Conservation (phyloP, 805 yeast species). For the Saccharomycopsis vini region DNA sequence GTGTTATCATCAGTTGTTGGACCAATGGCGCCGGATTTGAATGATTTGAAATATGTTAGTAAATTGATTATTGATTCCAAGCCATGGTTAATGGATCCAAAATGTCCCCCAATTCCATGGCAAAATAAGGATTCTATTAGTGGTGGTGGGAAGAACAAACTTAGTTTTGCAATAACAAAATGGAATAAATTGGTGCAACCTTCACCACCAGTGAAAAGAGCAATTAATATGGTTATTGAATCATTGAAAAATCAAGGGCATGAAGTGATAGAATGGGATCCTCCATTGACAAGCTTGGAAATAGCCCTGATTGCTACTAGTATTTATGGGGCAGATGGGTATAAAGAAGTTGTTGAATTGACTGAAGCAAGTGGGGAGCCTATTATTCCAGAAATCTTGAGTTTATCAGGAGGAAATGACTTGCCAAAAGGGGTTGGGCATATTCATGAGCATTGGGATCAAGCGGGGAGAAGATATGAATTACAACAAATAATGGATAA, state of each 20-base stretch:
- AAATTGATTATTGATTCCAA: slow-evolving; percentile 31
- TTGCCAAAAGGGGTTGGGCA: slow-evolving; percentile 8
- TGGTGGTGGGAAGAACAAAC: slow-evolving; percentile 25
- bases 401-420: slow-evolving; percentile 20
- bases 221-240: slow-evolving; percentile 27
- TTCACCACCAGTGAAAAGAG: slow-evolving; percentile 47
- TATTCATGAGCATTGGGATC: slow-evolving; percentile 33
- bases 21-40: slow-evolving; percentile 26
- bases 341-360: slow-evolving; percentile 25
- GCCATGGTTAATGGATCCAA: slow-evolving; percentile 44
- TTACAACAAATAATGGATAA: slow-evolving; percentile 31
- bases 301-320: slow-evolving; percentile 23
- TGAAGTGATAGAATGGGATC: slow-evolving; percentile 35
- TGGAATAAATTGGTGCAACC: slow-evolving; percentile 42
- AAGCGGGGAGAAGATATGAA: slow-evolving; percentile 28
- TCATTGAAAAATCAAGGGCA: slow-evolving; percentile 31
- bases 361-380: slow-evolving; percentile 28
- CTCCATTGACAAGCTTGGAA: slow-evolving; percentile 25
- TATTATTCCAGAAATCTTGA: slow-evolving; percentile 25
- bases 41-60: slow-evolving; percentile 28
- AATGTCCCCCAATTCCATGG: slow-evolving; percentile 45
- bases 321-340: slow-evolving; percentile 31
- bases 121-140: slow-evolving; percentile 21
- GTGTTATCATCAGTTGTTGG: slow-evolving; percentile 29
- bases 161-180: slow-evolving; percentile 38